Base-by-base conservation (phyloP, 768 basidiomycete genomes). In the Rhizopogon roseolus region DNA sequence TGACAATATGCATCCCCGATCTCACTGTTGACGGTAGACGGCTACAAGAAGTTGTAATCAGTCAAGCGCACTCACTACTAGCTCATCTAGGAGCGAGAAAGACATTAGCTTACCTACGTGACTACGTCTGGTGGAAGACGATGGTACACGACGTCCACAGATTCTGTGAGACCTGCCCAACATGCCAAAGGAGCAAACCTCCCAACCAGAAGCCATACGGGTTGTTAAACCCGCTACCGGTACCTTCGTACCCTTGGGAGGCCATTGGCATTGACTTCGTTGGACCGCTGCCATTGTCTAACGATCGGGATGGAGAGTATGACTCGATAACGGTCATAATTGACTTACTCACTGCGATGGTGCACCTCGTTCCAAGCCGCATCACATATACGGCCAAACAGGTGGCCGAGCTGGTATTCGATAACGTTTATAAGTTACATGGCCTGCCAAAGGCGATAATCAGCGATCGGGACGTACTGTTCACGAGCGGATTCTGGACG, bases 401-500 rank as follows among this genome's bases (percentile, higher is more conserved):
- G 1, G 52, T 77, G 0, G 75, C 76, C 1, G 65, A 73, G 38
- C 22, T 73, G 0, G 58, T 75, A 37, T 72, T 74, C 46, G 60
- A 64, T 7, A 25, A 64, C 1, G 62, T 76, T 0, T 74, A 73
- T 41, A 70, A 69, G 29, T 59, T 63, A 0, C 73, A 78, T 52
- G 76, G 77, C 0, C 50, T 78, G 1, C 77, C 74, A 0, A 52
- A 57, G 2, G 25, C 51, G 0, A 75, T 81, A 0, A 62, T 80
- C 0, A 73, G 69, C 14, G 76, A 79, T 50, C 57, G 75, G 1
- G 76, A 77, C 51, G 56, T 67, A 0, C 57, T 74, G 4, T 80
- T 79, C 58, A 78, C 74, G 0, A 73, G 73, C n/a, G 50, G 41
- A 0, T 79, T 78, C 54, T 79, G 77, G 78, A 45, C 50, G 8